Base-by-base conservation (phyloP, 352 stramenopile genomes). In the Phytophthora syringae region DNA sequence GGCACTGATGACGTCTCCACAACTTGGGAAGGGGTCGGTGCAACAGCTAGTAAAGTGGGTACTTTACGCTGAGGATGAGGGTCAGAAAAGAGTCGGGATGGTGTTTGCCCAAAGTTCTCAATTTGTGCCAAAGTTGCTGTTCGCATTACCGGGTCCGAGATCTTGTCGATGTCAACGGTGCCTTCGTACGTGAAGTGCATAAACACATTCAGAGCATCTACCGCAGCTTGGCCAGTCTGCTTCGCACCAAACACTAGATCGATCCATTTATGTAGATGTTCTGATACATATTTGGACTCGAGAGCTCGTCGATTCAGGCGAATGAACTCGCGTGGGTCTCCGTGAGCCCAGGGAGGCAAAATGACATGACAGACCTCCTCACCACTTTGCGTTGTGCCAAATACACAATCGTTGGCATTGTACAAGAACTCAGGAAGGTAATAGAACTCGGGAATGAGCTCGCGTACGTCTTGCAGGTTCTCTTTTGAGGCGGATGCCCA, bases 191-290 rank as follows among this genome's bases (percentile, higher is more conserved):
- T 93, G 45, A 95, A 78, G 37, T 92, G 83, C 82, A 93, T 92
- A 49, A 95, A 95, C 10, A 95, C 83, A 76, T 99, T 99, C 57
- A 98, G 77, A 2, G 92, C 90, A 28, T 95, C 84, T 20, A 98
- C 89, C 1, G 97, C 97, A 22, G 90, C 86, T 32, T 82, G 65
- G 2, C 97, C 97, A 21, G 96, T 95, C 73, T 99, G 97, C 54
- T 98, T 99, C 57, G 74, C 90, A 10, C 97, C 98, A 79, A 99
- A 99, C 7, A 99, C 94, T 12, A 99, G 76, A 76, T 99, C 97
- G 60, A 99, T 98, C 97, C 97, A 99, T 58, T 98, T 80, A 50
- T 98, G 94, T n/a, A 99, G 67, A 77, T 98, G 93, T 57, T 96
- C 84, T 2, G 94, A 98, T 18, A 98, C 97, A 60, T 98, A 93